Evolutionary conservation across 2,329 filamentous ascomycete species (phyloP), one percentile per base, ranked within the genome.

Genomic region (Aspergillus sp.): DNA sequence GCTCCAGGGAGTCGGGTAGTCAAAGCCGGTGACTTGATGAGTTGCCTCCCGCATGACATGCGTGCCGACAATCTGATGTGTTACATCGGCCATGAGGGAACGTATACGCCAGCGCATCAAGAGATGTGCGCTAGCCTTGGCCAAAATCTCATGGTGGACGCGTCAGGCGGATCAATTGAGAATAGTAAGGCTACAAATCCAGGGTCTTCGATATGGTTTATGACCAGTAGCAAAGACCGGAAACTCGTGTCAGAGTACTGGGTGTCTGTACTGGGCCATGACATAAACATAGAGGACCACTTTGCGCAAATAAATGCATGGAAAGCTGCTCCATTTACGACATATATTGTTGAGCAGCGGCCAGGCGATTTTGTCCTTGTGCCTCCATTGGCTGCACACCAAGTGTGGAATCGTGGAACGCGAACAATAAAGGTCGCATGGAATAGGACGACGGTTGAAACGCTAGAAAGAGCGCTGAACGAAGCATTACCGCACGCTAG

Each of bases 81-180:
- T 73, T 99, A 99, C 68, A 89, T 98, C 66, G 95, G 95, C 0
- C 93, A 98, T 68, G 95, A 99, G 77, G 95, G 95, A 5, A 99
- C 95, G 1, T 98, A 93, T 70, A 99, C 95, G 0, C 93, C 95
- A 9, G 88, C 93, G 0, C 95, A 99, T 76, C 86, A 91, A 64
- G 95, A 99, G 73, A 99, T 99, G 95, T 99, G 95, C 74, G 95
- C 91, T 12, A 96, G 90, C 37, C 78, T 98, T 12, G 93, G 95
- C 0, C 95, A 99, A 65, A 99, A 99, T 69, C 93, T 99, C 66
- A 98, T 99, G 95, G 92, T 99, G 2, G 91, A 97, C 64, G 87
- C 92, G 2, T 98, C 93, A 0, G 76, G 75, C 45, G 79, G 79
- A 1, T 79, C 85, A 3, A 79, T 84, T 17, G 84, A 88, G 54